Base-by-base conservation (phyloP, 768 basidiomycete species). In the Russula sp. region DNA sequence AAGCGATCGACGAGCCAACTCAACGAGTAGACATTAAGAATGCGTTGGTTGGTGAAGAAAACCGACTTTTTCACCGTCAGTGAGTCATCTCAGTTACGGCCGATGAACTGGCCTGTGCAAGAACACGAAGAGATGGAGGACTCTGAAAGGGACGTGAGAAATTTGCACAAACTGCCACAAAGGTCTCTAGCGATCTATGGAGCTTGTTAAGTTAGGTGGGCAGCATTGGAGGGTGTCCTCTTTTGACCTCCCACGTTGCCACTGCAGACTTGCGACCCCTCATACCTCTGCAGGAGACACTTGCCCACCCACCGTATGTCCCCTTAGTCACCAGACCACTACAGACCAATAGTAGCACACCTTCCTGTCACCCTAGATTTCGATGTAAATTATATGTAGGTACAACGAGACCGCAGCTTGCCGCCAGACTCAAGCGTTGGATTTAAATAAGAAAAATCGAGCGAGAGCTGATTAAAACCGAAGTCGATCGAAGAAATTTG, bases 181-280 rank as follows among this genome's bases (percentile, higher is more conserved):
- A 84, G 72, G 45, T 80, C 75, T 0, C 84, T 86, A 45, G 77
- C 79, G 22, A 79, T 73, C 86, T 80, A 49, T 63, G 4, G 66
- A 55, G 20, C 34, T 20, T 27, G 22, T 22, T n/a, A n/a, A n/a
- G 37, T 37, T 40, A 39, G 34, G 16, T 37, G 7, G 7, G 22
- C 10, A 13, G 34, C n/a, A 20, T 34, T 22, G 11, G 55, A 44
- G 51, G 6, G 47, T 48, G 0, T 8, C 32, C 37, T 40, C 37
- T 22, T 32, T 73, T 60, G 68, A 84, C 88, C 82, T 88, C 80
- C 89, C 89, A 91, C 11, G 80, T 81, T 5, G 77, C 71, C 13
- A 27, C 27, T 27, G 27, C 27, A 89, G 62, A 47, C 75, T 74
- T 9, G 79, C 72, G 1, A 27, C 27, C 27, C 27, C 27, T 27